Evolutionary conservation across 2,329 filamentous ascomycete genomes (phyloP).

Genomic region (Colletotrichum sp.): DNA sequence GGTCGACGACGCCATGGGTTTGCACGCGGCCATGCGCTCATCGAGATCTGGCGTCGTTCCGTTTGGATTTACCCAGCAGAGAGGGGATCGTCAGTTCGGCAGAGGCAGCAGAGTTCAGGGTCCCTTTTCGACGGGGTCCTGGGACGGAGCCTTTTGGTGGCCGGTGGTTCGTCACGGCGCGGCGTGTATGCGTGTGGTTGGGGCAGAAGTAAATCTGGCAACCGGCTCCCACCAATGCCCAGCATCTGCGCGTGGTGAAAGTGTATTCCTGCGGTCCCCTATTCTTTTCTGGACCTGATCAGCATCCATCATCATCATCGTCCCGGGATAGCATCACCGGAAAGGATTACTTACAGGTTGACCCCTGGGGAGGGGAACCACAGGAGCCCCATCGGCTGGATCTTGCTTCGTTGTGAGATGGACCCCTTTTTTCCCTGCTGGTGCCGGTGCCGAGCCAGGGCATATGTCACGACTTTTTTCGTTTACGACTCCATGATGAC

Average conservation of each 20-base stretch:
- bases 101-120: not conserved
- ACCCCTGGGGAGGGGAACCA: not conserved
- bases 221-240: not conserved
- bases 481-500: slow-evolving; percentile 3
- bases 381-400: not conserved
- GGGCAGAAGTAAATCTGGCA: not conserved
- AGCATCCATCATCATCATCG: not conserved
- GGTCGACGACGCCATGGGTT: not conserved
- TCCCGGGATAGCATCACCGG: not conserved
- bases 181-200: not conserved
- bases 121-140: not conserved
- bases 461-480: not conserved
- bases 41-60: not conserved
- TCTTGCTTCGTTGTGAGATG: not conserved
- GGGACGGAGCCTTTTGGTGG: not conserved
- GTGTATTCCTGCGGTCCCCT: not conserved
- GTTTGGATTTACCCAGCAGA: not conserved
- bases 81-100: not conserved
- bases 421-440: not conserved
- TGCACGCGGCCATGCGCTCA: not conserved
- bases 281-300: not conserved
- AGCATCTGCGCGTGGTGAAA: not conserved
- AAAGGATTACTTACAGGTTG: not conserved
- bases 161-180: not conserved
- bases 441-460: not conserved